Conservation (phyloP, 768 basidiomycete species). For the Serendipita sp. region DNA sequence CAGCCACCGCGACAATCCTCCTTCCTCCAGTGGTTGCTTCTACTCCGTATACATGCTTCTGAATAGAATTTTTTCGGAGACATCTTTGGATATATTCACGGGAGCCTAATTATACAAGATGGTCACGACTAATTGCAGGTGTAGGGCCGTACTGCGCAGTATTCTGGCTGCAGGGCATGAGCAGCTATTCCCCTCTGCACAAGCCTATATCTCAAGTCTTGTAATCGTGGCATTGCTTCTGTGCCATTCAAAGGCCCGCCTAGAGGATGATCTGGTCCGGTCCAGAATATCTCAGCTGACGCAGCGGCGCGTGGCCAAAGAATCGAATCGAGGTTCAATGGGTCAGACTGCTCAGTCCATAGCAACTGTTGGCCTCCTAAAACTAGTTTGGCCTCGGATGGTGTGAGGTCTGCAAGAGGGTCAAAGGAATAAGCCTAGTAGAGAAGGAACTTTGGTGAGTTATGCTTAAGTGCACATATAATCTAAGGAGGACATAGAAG, state of each 20-base stretch:
- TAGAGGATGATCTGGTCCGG: constrained; percentile 24
- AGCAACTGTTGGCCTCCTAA: constrained; percentile 58
- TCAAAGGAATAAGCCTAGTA: constrained; percentile 47
- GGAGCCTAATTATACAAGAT: no score
- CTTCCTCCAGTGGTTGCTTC: no score
- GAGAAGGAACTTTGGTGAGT: no score
- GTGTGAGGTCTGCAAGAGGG: constrained; percentile 39
- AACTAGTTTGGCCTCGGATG: constrained; percentile 34
- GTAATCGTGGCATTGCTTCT: constrained; percentile 44
- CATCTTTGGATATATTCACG: no score
- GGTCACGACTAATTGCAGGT: constrained; percentile 25
- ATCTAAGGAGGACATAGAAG: not conserved
- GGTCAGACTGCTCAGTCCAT: constrained; percentile 58
- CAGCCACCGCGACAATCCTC: no score
- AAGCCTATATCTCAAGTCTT: constrained; percentile 45
- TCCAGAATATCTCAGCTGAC: constrained; percentile 67
- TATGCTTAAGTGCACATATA: constrained; percentile 10
- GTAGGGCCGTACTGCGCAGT: constrained; percentile 51
- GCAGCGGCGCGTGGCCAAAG: constrained; percentile 59
- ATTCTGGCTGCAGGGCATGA: constrained; percentile 47
- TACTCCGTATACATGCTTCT: no score
- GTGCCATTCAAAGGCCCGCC: constrained; percentile 23
- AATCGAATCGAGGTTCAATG: constrained; percentile 50
- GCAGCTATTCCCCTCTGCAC: constrained; percentile 43
- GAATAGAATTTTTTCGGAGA: no score